These are phyloP conservation scores for Phialophora chinensis DNA, from an alignment of 2,329 filamentous ascomycete species.

Conservation along the genomic window DNA sequence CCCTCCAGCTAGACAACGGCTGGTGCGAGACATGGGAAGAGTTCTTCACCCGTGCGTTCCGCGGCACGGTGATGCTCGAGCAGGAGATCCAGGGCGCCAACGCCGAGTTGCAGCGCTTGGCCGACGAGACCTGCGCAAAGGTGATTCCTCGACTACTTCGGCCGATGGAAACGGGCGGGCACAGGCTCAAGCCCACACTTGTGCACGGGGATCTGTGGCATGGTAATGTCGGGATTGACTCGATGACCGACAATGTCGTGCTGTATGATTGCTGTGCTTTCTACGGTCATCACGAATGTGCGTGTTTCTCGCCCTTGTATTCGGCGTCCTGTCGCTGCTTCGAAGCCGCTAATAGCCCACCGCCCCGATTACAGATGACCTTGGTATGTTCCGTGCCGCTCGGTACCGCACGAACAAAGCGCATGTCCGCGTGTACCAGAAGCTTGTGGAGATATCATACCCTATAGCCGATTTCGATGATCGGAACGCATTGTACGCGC, in stretches of 20 bases:
- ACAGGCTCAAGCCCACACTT: constrained; percentile 41
- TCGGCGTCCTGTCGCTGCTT: too few relatives aligned
- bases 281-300: constrained; percentile 13
- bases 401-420: constrained; percentile 4
- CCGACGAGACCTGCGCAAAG: constrained; percentile 35
- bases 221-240: constrained; percentile 39
- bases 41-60: constrained; percentile 34
- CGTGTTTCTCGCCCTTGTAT: background rate
- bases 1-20: constrained; percentile 1
- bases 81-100: constrained; percentile 28
- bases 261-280: constrained; percentile 13
- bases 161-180: constrained; percentile 43
- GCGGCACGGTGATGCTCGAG: constrained; percentile 28
- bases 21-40: constrained; percentile 36
- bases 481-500: constrained; percentile 40
- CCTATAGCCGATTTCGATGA: constrained; percentile 42
- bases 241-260: constrained; percentile 30
- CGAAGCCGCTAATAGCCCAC: too few relatives aligned
- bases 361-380: background rate
- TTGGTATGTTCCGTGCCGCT: constrained; percentile 5
- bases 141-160: constrained; percentile 46
- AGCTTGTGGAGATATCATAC: constrained; percentile 20
- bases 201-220: constrained; percentile 45
- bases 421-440: background rate
- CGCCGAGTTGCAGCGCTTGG: constrained; percentile 30